A percentile compares a stretch with the other conserved stretches of the same genome.
Conservation (phyloP, 345 rosid species). For the Capsella bursapastoris region DNA sequence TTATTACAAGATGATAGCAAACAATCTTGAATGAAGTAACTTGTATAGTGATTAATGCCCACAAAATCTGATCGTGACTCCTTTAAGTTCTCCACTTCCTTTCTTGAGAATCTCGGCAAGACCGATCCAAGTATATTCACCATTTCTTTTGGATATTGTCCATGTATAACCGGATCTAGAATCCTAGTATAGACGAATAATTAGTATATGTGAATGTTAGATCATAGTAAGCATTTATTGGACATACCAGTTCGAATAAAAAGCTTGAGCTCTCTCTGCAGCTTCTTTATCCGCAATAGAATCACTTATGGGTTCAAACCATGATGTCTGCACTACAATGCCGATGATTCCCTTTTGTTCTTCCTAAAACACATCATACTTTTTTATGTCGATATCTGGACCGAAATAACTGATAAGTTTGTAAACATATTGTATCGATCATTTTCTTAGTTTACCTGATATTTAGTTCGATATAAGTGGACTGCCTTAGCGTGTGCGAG, state of each 20-base stretch:
- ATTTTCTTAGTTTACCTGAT: conserved; percentile 52
- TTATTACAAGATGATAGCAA: conserved; percentile 54
- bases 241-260: conserved; percentile 64
- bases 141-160: conserved; percentile 67
- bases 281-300: conserved; percentile 58
- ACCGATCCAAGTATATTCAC: conserved; percentile 50
- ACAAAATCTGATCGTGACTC: conserved; percentile 55
- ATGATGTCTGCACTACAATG: conserved; percentile 60
- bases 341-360: conserved; percentile 65
- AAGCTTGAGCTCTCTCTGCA: conserved; percentile 65
- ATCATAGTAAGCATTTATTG: not conserved
- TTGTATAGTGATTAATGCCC: conserved; percentile 70
- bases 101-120: conserved; percentile 57
- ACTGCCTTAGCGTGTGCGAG: conserved; percentile 67
- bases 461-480: conserved; percentile 53
- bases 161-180: conserved; percentile 62
- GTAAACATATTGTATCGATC: not conserved
- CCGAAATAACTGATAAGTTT: not conserved
- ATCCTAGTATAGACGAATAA: conserved; percentile 49
- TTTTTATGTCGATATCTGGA: not conserved
- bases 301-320: conserved; percentile 67
- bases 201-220: not conserved
- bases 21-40: conserved; percentile 66
- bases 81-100: conserved; percentile 49
- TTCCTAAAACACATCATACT: conserved; percentile 36